Percentiles rank a stretch among this genome's conserved stretches.
phyloP scores from a whole-genome alignment of 2,329 filamentous ascomycete species.

The Phialocephala sp. region DNA sequence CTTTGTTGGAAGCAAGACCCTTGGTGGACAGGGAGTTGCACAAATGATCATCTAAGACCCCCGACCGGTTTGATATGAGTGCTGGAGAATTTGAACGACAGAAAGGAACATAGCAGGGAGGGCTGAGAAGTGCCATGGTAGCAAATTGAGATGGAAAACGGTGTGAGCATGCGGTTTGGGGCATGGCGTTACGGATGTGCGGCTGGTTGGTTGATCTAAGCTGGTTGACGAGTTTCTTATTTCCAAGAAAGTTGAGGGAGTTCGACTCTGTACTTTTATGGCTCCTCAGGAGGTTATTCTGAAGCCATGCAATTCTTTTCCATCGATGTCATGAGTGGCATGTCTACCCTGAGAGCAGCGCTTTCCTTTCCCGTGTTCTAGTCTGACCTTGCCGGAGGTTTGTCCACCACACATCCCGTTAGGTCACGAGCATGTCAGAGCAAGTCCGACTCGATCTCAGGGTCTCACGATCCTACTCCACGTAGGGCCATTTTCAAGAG shows the following conservation, averaged over 20 bases:
- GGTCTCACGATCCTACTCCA: constrained; percentile 8
- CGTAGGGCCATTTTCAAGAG: not conserved
- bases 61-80: not conserved
- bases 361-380: not conserved
- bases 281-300: constrained; percentile 16
- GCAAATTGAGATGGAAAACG: constrained; percentile 22
- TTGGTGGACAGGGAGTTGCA: constrained; percentile 90
- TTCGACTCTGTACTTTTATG: constrained; percentile 35
- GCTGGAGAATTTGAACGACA: not conserved
- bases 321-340: not conserved
- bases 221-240: constrained; percentile 30
- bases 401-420: not conserved
- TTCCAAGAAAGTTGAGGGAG: constrained; percentile 17
- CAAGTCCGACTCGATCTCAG: not conserved
- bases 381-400: constrained; percentile 9
- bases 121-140: not conserved
- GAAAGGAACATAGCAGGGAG: not conserved
- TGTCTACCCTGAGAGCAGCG: not conserved
- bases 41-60: constrained; percentile 91
- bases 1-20: constrained; percentile 92
- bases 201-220: constrained; percentile 29
- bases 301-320: constrained; percentile 16
- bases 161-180: constrained; percentile 32
- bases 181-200: constrained; percentile 30
- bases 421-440: constrained; percentile 10